Conservation (phyloP, 1,139 yeast species). For the Debaryomyces psychrophilus region DNA sequence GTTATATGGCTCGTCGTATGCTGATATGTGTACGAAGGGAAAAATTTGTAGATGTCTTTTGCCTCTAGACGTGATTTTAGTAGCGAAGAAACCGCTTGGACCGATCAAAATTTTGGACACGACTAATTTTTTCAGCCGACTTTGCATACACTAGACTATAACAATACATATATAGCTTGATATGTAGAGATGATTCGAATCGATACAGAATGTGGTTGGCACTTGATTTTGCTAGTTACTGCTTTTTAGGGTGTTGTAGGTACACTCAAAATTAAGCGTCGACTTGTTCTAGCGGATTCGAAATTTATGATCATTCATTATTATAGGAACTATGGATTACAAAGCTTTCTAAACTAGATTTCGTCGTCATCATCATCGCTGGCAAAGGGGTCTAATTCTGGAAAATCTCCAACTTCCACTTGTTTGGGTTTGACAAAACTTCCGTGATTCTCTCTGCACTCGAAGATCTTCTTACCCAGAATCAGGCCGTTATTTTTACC, state of each 20-base stretch:
- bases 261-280: neutral
- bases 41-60: constrained; percentile 1
- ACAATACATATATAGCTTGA: neutral
- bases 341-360: constrained; percentile 3
- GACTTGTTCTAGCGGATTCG: neutral
- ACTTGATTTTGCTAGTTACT: neutral
- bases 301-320: neutral
- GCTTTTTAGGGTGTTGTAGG: neutral
- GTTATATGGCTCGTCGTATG: neutral
- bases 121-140: neutral
- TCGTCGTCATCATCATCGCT: constrained; percentile 40
- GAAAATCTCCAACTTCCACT: constrained; percentile 58
- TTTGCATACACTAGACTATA: neutral
- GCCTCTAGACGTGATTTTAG: constrained; percentile 1
- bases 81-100: constrained; percentile 6
- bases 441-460: constrained; percentile 46
- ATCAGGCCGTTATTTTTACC: constrained; percentile 49
- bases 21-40: neutral
- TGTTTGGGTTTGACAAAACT: constrained; percentile 53
- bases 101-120: constrained; percentile 8
- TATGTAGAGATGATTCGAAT: neutral
- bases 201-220: neutral
- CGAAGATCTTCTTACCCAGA: constrained; percentile 36
- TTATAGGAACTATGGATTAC: neutral
- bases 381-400: constrained; percentile 46